Evolutionary conservation across 140 eudicot genomes (phyloP).

Genomic region (Anethum foeniculum): DNA sequence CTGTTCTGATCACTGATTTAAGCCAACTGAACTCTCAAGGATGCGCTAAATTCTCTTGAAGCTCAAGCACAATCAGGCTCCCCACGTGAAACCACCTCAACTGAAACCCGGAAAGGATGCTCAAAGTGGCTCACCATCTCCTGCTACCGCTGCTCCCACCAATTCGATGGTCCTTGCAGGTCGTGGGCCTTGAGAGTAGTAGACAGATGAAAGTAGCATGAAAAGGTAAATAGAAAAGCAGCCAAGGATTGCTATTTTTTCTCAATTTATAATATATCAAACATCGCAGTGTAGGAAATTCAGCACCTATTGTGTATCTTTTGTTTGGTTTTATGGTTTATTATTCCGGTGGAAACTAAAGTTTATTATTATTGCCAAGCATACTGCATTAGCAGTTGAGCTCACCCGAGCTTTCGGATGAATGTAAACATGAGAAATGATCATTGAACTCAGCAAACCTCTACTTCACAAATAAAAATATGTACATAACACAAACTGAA

Average conservation of each 20-base stretch:
- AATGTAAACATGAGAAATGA: background rate
- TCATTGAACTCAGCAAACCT: background rate
- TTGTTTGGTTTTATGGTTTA: too few relatives aligned
- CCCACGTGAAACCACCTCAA: conserved; percentile 27
- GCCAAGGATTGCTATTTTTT: too few relatives aligned
- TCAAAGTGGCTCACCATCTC: conserved; percentile 13
- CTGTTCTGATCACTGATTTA: too few relatives aligned
- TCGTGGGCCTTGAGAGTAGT: background rate
- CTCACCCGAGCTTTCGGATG: background rate
- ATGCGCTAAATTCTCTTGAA: conserved; percentile 44
- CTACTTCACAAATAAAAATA: background rate
- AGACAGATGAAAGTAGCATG: background rate
- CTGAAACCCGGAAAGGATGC: conserved; percentile 28
- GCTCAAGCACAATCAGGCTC: conserved; percentile 46
- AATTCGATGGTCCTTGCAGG: background rate
- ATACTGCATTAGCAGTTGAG: background rate
- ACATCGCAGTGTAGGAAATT: too few relatives aligned
- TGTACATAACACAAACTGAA: background rate
- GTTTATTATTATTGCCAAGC: background rate
- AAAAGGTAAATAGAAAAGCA: background rate
- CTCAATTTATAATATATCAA: too few relatives aligned
- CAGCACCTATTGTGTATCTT: too few relatives aligned
- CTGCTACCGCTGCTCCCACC: conserved; percentile 11
- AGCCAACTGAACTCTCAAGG: conserved; percentile 49
- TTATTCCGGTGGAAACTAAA: too few relatives aligned